These are phyloP conservation scores for Fusarium tuaranense DNA, from an alignment of 2,329 filamentous ascomycete genomes.

Conservation along the genomic window DNA sequence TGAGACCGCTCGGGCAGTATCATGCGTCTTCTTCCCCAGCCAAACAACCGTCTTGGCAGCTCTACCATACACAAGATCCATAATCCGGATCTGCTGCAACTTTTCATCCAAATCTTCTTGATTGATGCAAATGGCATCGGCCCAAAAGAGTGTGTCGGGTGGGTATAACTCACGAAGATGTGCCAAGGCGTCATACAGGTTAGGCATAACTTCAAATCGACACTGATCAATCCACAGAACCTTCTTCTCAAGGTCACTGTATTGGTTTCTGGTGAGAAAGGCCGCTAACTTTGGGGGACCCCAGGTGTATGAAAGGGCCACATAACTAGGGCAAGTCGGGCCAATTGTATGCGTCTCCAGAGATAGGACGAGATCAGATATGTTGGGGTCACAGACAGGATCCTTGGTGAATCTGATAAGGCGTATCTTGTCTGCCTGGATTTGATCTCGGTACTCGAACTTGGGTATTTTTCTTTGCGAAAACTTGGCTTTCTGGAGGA, in stretches of 20 bases:
- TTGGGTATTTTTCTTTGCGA: neutral
- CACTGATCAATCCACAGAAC: neutral
- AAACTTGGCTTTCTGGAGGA: neutral
- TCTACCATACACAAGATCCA: neutral
- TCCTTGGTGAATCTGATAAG: neutral
- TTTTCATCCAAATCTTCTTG: neutral
- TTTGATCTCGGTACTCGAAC: neutral
- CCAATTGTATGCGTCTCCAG: neutral
- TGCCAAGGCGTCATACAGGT: neutral
- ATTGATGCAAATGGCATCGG: neutral
- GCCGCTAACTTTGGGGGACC: neutral
- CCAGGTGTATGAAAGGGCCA: neutral
- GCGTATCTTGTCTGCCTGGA: neutral
- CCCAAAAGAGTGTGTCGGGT: neutral
- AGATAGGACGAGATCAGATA: neutral
- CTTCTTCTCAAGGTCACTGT: neutral
- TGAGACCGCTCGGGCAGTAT: neutral
- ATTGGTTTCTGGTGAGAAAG: neutral
- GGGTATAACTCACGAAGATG: neutral
- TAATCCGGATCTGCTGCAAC: neutral
- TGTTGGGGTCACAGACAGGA: neutral
- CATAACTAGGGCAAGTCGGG: neutral
- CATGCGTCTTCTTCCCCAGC: neutral
- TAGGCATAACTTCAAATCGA: neutral
- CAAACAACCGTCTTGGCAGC: neutral